Evolutionary conservation across 306 rosid species (phyloP).

Genomic region (Astragalus glycyphyllos): DNA sequence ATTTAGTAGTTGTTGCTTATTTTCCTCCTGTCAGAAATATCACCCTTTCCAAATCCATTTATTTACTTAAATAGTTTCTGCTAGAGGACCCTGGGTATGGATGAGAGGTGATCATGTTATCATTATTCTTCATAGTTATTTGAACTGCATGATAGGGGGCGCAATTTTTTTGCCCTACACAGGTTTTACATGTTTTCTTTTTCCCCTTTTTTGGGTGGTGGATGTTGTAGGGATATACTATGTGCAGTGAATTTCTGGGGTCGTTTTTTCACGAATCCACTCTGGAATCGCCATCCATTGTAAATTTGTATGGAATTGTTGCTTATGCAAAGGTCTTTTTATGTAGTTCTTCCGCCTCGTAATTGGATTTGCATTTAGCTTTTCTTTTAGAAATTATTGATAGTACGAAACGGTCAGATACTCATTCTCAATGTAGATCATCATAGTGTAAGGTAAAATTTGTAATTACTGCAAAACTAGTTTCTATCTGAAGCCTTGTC

Average conservation of each 20-base stretch:
- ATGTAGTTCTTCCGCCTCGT: conserved; percentile 1
- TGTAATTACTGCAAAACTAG: too few relatives aligned
- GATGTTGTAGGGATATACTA: conserved; percentile 39
- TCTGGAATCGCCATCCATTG: conserved; percentile 49
- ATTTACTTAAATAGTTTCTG: conserved; percentile 33
- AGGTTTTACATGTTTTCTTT: conserved; percentile 21
- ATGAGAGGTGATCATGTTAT: conserved; percentile 31
- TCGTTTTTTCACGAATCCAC: conserved; percentile 49
- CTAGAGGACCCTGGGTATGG: conserved; percentile 15
- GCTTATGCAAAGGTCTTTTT: conserved; percentile 30
- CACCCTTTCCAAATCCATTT: conserved; percentile 40
- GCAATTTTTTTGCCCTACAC: conserved; percentile 50
- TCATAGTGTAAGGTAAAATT: too few relatives aligned
- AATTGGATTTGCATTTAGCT: too few relatives aligned
- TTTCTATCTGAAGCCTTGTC: too few relatives aligned
- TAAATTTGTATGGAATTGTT: conserved; percentile 50
- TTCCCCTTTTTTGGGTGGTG: conserved; percentile 33
- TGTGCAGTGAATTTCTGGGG: conserved; percentile 45
- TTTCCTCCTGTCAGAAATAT: conserved; percentile 45
- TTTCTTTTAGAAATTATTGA: too few relatives aligned
- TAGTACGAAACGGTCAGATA: too few relatives aligned
- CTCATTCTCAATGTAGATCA: too few relatives aligned
- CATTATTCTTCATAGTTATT: conserved; percentile 36
- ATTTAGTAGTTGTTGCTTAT: conserved; percentile 52
- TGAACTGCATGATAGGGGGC: conserved; percentile 55